A percentile compares a stretch with the other conserved stretches of the same genome.
phyloP scores from a whole-genome alignment of 768 basidiomycete genomes.

The Kwoniella dejecticola region DNA sequence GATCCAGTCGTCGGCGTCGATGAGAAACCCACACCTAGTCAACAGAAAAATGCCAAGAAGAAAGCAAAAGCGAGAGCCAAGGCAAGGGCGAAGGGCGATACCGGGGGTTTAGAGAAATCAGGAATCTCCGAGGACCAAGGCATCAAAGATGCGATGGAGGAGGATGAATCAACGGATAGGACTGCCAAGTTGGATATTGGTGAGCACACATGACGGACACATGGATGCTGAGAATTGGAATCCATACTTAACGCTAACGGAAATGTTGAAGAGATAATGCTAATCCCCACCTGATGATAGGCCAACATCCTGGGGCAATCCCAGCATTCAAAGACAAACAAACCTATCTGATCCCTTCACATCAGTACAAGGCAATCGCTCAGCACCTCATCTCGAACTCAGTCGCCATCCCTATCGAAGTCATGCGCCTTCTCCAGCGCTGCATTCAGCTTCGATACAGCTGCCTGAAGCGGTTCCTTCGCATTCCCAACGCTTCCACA shows the following conservation, averaged over 20 bases:
- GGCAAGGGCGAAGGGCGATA: not conserved
- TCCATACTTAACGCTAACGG: too few relatives aligned
- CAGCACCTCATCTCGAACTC: slow-evolving; percentile 1
- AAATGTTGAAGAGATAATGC: too few relatives aligned
- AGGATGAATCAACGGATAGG: not conserved
- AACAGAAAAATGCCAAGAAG: slow-evolving; percentile 20
- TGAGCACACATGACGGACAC: too few relatives aligned
- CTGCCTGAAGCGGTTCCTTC: slow-evolving; percentile 4
- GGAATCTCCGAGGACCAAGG: not conserved
- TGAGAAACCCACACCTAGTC: not conserved
- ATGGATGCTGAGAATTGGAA: too few relatives aligned
- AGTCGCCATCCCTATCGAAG: slow-evolving; percentile 18
- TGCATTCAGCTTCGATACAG: slow-evolving; percentile 18
- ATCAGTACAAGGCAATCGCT: slow-evolving; percentile 9
- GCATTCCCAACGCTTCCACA: not conserved
- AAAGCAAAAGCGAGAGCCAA: slow-evolving; percentile 21
- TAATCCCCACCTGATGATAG: too few relatives aligned
- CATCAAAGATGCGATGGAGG: not conserved
- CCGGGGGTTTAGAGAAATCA: not conserved
- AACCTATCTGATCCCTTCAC: slow-evolving; percentile 8
- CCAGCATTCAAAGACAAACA: not conserved
- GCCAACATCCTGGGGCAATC: too few relatives aligned
- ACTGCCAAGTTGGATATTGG: too few relatives aligned
- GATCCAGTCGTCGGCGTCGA: not conserved
- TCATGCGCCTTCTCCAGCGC: slow-evolving; percentile 16